Evolutionary conservation across 805 yeast genomes (phyloP).

Genomic region (Metschnikowia drakensbergensis): DNA sequence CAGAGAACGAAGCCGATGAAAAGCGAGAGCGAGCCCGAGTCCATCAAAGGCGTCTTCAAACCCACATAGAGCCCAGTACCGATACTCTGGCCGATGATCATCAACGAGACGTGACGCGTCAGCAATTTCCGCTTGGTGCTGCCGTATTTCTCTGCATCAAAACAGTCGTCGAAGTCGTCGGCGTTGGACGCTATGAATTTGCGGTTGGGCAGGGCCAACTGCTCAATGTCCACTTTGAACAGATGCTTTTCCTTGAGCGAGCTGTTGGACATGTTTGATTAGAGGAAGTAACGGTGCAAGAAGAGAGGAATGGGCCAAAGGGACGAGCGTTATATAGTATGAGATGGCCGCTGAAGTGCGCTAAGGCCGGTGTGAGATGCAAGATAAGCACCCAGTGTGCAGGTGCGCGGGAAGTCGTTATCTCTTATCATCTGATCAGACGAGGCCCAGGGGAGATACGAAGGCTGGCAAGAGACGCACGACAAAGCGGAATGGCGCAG

Average conservation of each 20-base stretch:
- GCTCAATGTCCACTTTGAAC: constrained; percentile 14
- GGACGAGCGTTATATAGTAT: neutral
- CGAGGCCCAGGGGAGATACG: too few relatives aligned
- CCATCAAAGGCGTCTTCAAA: constrained; percentile 27
- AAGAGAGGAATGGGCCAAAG: neutral
- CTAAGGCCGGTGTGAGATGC: constrained; percentile 1
- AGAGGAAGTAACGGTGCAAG: neutral
- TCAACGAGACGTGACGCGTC: constrained; percentile 32
- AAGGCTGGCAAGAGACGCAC: too few relatives aligned
- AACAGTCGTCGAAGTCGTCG: constrained; percentile 25
- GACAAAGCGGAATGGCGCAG: too few relatives aligned
- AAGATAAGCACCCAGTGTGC: neutral
- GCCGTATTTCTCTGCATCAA: constrained; percentile 29
- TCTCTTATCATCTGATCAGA: neutral
- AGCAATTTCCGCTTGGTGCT: constrained; percentile 27
- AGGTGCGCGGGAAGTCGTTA: neutral
- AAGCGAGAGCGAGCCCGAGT: constrained; percentile 33
- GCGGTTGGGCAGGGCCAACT: constrained; percentile 11
- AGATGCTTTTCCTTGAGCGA: constrained; percentile 4
- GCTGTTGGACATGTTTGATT: neutral
- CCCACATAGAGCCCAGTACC: constrained; percentile 38
- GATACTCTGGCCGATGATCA: constrained; percentile 34
- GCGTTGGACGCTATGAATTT: constrained; percentile 9
- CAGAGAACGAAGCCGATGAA: constrained; percentile 30
- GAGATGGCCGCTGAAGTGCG: neutral